phyloP scores from a whole-genome alignment of 768 basidiomycete species.

The Pholiota molesta region DNA sequence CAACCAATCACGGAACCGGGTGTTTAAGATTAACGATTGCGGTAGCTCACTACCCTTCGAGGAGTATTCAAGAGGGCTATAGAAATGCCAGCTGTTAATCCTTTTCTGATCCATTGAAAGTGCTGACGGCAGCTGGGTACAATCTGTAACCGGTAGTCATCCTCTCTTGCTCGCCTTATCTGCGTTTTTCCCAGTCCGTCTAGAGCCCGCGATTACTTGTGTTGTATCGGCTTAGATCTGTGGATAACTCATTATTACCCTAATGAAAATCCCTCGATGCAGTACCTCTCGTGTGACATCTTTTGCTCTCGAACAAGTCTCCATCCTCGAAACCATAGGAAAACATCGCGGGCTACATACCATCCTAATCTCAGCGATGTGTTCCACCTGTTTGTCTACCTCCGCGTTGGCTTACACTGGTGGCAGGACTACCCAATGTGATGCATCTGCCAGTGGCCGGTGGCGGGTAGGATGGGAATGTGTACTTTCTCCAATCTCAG shows the following conservation, averaged over 20 bases:
- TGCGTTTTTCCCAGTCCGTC: background rate
- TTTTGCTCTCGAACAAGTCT: background rate
- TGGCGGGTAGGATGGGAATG: too few species aligned
- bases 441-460: too few species aligned
- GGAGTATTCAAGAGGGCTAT: background rate
- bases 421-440: too few species aligned
- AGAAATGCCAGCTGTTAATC: background rate
- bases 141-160: background rate
- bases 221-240: too few species aligned
- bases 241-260: too few species aligned
- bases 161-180: background rate
- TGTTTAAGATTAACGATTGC: background rate
- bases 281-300: too few species aligned
- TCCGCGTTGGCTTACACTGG: too few species aligned
- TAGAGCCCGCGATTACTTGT: too few species aligned
- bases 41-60: background rate
- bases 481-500: too few species aligned
- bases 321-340: background rate
- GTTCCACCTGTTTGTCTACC: background rate
- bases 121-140: background rate
- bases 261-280: too few species aligned
- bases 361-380: background rate
- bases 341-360: background rate
- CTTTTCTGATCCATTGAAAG: background rate
- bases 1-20: background rate